Evolutionary conservation across 306 rosid genomes (phyloP).

Genomic region (Fragaria ananassa): DNA sequence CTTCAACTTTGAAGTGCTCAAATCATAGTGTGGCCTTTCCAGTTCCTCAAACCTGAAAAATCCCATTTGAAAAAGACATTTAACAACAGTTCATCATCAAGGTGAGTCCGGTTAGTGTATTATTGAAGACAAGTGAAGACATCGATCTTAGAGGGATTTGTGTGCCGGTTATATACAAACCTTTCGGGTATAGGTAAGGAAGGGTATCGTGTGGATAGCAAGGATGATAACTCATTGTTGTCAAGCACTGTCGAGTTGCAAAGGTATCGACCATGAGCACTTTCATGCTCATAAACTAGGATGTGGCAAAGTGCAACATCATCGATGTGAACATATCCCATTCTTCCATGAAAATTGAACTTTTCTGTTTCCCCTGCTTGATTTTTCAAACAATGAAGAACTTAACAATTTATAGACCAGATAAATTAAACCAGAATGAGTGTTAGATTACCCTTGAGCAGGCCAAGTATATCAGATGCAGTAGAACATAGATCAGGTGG

Average conservation of each 20-base stretch:
- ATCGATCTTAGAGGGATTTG: neutral
- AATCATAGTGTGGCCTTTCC: conserved; percentile 53
- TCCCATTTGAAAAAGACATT: neutral
- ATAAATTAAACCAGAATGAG: neutral
- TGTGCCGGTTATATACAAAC: conserved; percentile 25
- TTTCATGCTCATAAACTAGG: conserved; percentile 51
- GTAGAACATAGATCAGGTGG: conserved; percentile 72
- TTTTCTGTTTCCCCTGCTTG: conserved; percentile 59
- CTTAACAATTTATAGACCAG: neutral
- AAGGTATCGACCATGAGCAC: conserved; percentile 61
- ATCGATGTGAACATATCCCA: conserved; percentile 83
- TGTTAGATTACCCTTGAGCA: conserved; percentile 52
- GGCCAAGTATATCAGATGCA: conserved; percentile 72
- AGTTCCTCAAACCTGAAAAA: conserved; percentile 53
- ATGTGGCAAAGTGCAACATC: conserved; percentile 74
- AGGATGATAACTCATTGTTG: conserved; percentile 43
- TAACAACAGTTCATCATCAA: neutral
- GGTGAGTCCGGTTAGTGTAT: neutral
- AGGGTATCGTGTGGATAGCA: conserved; percentile 54
- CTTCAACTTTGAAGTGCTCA: conserved; percentile 49
- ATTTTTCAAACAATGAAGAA: neutral
- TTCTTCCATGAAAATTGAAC: conserved; percentile 66
- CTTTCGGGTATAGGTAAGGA: conserved; percentile 59
- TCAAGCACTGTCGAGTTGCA: conserved; percentile 59
- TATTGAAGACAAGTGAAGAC: neutral